Percentiles rank a stretch among this genome's conserved stretches.
Conservation (phyloP, 2,329 filamentous ascomycete species). For the Escovopsis sp. region DNA sequence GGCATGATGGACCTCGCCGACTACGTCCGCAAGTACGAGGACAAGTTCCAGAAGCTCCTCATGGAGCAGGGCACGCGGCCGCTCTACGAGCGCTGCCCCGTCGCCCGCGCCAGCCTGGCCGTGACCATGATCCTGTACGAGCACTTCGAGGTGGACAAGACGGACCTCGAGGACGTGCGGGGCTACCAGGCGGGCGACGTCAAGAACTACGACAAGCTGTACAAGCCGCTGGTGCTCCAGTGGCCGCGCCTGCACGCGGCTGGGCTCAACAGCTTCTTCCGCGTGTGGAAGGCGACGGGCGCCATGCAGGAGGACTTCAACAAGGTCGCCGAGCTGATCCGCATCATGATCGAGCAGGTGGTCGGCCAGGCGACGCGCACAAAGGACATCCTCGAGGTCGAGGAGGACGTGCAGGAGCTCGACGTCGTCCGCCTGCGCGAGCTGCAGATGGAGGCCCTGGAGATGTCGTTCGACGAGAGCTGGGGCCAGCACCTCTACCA, state of each 20-base stretch:
- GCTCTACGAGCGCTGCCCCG: conserved; percentile 60
- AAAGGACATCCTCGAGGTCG: conserved; percentile 73
- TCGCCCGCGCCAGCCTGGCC: conserved; percentile 73
- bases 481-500: conserved; percentile 85
- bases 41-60: conserved; percentile 81
- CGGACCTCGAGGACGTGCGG: conserved; percentile 64
- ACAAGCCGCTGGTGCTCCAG: conserved; percentile 75
- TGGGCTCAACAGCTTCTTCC: conserved; percentile 73
- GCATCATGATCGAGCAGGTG: conserved; percentile 80
- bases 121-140: conserved; percentile 84
- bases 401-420: conserved; percentile 76
- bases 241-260: conserved; percentile 86
- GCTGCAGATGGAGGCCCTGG: conserved; percentile 84
- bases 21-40: conserved; percentile 82
- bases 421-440: conserved; percentile 66
- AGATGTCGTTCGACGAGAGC: conserved; percentile 82
- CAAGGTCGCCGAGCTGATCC: conserved; percentile 81
- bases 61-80: conserved; percentile 74
- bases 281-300: conserved; percentile 82
- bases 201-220: conserved; percentile 72
- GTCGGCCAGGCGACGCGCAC: conserved; percentile 69
- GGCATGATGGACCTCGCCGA: conserved; percentile 97
- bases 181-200: conserved; percentile 60
- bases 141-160: conserved; percentile 85
- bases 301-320: conserved; percentile 79